A percentile compares a stretch with the other conserved stretches of the same genome.
Conservation (phyloP, 2,329 filamentous ascomycete species). For the Fusarium sp. region DNA sequence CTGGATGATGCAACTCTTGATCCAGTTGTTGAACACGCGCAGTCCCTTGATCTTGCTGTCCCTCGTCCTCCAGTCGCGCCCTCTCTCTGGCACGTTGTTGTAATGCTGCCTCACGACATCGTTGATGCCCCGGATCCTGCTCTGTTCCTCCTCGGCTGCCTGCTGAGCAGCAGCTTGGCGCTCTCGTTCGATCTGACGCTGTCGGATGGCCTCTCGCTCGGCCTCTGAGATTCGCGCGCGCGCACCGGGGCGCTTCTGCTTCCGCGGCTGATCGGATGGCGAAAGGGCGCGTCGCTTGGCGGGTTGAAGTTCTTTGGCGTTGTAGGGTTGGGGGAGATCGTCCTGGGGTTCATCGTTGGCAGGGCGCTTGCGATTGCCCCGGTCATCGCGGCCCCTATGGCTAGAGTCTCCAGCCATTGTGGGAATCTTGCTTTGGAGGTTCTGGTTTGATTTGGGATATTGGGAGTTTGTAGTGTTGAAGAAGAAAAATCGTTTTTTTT, state of each 20-base stretch:
- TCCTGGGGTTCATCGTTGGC: constrained; percentile 50
- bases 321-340: constrained; percentile 66
- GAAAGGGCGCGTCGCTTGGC: constrained; percentile 66
- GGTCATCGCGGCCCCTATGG: constrained; percentile 24
- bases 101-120: constrained; percentile 94
- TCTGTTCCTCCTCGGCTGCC: constrained; percentile 50
- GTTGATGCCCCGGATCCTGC: constrained; percentile 65
- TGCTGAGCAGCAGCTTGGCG: constrained; percentile 51
- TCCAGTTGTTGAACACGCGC: constrained; percentile 97
- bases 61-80: constrained; percentile 91
- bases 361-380: constrained; percentile 45
- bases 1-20: constrained; percentile 96
- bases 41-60: constrained; percentile 95
- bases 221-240: constrained; percentile 71
- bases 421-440: neutral
- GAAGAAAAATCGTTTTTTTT: neutral
- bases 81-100: constrained; percentile 92
- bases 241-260: constrained; percentile 72
- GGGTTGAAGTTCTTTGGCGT: constrained; percentile 64
- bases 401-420: constrained; percentile 35
- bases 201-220: constrained; percentile 72
- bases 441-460: neutral
- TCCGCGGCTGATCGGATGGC: constrained; percentile 65
- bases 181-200: constrained; percentile 66
- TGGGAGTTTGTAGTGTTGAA: constrained; percentile 1